Conservation (phyloP, 1,284 basidiomycete species). For the Tilletia indica region DNA sequence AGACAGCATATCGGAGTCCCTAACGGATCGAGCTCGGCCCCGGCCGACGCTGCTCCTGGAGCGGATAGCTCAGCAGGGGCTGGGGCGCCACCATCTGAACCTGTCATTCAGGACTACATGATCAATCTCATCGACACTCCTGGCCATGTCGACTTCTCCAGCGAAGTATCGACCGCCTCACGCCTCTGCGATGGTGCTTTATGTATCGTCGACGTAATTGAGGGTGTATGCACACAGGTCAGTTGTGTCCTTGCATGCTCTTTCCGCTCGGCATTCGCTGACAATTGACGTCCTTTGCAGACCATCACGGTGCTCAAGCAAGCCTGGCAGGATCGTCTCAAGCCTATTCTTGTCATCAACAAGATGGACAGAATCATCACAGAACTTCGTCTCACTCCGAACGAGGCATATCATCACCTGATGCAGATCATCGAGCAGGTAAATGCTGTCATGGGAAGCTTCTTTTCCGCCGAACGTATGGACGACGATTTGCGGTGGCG, state of each 20-base stretch:
- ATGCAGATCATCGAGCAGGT: constrained; percentile 91
- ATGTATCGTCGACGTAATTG: constrained; percentile 94
- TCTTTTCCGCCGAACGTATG: constrained; percentile 95
- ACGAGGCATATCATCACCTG: constrained; percentile 92
- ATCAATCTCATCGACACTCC: constrained; percentile 98
- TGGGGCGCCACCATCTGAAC: constrained; percentile 20
- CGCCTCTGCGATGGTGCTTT: constrained; percentile 92
- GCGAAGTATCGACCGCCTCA: constrained; percentile 91
- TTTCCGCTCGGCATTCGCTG: background rate
- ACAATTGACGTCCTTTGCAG: constrained; percentile 45
- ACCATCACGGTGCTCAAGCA: constrained; percentile 93
- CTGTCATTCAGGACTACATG: constrained; percentile 64
- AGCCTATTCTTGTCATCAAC: constrained; percentile 92
- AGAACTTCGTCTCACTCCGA: constrained; percentile 84
- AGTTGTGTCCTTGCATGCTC: constrained; percentile 1
- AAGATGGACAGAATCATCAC: constrained; percentile 94
- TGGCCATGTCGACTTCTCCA: constrained; percentile 97
- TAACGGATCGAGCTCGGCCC: constrained; percentile 16
- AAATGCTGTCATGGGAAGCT: constrained; percentile 95
- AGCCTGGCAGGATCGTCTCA: constrained; percentile 85
- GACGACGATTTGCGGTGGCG: constrained; percentile 85
- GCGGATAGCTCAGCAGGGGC: background rate
- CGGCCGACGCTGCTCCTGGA: constrained; percentile 21
- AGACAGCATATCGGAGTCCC: constrained; percentile 32
- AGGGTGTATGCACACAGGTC: constrained; percentile 90